A percentile compares a stretch with the other conserved stretches of the same genome.
Evolutionary conservation across 306 rosid genomes (phyloP).

Genomic region (Dryas octopetala): DNA sequence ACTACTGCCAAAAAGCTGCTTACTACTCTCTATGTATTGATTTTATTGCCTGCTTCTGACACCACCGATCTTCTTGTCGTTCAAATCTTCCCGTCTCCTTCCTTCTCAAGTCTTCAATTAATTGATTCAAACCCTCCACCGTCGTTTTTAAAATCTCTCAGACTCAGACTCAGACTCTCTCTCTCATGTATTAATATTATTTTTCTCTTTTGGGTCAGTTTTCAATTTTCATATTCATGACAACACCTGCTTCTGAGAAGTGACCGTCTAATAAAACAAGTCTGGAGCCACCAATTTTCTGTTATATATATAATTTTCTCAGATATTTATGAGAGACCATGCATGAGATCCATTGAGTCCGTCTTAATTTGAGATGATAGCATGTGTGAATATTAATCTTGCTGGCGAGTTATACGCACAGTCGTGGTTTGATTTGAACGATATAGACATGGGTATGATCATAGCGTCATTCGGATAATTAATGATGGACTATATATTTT

Average conservation of each 20-base stretch:
- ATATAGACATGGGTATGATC: background rate
- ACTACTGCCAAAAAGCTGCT: conserved; percentile 10
- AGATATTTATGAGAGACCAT: background rate
- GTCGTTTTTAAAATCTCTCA: conserved; percentile 19
- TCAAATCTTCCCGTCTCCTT: conserved; percentile 38
- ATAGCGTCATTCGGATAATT: background rate
- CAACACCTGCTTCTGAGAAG: background rate
- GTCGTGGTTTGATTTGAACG: background rate
- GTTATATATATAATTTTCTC: background rate
- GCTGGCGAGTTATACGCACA: background rate
- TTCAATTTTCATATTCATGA: background rate
- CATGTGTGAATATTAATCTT: background rate
- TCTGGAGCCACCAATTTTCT: background rate
- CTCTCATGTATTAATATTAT: background rate
- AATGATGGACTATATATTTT: background rate
- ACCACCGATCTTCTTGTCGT: conserved; percentile 37
- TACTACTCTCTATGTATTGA: background rate
- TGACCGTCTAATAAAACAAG: conserved; percentile 26
- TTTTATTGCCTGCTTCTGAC: conserved; percentile 24
- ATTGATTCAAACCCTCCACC: conserved; percentile 31
- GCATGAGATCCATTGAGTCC: background rate
- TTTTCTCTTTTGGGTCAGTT: background rate
- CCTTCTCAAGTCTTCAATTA: conserved; percentile 16
- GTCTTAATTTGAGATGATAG: background rate
- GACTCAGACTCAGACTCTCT: background rate